Evolutionary conservation across 192 early-diverging fungal genomes (phyloP).

Genomic region (Oehlia diaphana): DNA sequence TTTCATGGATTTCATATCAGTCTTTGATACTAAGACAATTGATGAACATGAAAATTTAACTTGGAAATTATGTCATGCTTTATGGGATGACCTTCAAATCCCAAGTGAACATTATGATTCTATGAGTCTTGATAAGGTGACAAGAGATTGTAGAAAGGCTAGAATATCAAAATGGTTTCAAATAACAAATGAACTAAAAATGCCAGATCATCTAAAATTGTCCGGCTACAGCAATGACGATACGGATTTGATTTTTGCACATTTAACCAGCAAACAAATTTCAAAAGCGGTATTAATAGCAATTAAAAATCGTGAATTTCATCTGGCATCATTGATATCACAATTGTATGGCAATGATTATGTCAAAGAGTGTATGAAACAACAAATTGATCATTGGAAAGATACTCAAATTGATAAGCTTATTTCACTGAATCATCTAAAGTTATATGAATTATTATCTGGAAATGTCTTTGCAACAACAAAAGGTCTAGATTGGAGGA

Average conservation of each 20-base stretch:
- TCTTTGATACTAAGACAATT: neutral
- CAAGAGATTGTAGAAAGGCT: neutral
- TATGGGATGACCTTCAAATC: slow-evolving; percentile 51
- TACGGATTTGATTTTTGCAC: slow-evolving; percentile 50
- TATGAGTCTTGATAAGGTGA: neutral
- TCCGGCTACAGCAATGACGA: slow-evolving; percentile 32
- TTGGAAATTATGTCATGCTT: slow-evolving; percentile 56
- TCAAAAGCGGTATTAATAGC: slow-evolving; percentile 64
- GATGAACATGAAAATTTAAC: slow-evolving; percentile 38
- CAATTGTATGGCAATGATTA: slow-evolving; percentile 68
- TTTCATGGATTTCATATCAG: neutral
- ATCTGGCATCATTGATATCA: slow-evolving; percentile 74
- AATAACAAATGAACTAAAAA: slow-evolving; percentile 48
- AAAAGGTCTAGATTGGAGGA: slow-evolving; percentile 63
- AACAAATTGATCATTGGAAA: slow-evolving; percentile 46
- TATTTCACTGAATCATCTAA: slow-evolving; percentile 37
- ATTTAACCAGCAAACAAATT: slow-evolving; percentile 40
- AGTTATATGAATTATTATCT: slow-evolving; percentile 58
- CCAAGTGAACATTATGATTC: neutral
- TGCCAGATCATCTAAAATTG: slow-evolving; percentile 43
- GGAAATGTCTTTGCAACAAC: slow-evolving; percentile 44
- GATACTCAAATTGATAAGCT: slow-evolving; percentile 33
- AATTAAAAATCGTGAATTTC: slow-evolving; percentile 60
- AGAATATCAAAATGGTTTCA: slow-evolving; percentile 57
- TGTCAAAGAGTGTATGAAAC: slow-evolving; percentile 36